Percentiles rank a stretch among this genome's conserved stretches.
Conservation (phyloP, 495 filamentous ascomycete genomes). For the Mytilinidion resinicola region DNA sequence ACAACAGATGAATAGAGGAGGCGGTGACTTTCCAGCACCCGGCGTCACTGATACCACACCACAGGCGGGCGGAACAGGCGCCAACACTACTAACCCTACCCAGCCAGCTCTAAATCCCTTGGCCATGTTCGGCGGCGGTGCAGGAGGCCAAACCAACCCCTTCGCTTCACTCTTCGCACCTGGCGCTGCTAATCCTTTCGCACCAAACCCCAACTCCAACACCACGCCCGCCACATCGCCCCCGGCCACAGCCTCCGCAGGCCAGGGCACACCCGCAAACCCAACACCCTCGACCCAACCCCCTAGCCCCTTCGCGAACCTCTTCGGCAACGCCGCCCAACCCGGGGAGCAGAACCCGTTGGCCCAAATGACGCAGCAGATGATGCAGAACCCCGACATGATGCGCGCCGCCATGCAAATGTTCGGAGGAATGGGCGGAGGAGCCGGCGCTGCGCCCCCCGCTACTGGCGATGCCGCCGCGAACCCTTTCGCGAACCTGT, state of each 20-base stretch:
- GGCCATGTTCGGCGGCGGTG: conserved; percentile 35
- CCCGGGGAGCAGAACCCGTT: conserved; percentile 33
- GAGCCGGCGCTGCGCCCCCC: conserved; percentile 7
- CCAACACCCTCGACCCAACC: conserved; percentile 21
- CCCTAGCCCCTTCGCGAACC: conserved; percentile 49
- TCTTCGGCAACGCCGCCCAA: conserved; percentile 45
- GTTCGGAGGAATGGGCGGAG: conserved; percentile 41
- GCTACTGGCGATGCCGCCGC: neutral
- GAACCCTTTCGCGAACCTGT: conserved; percentile 24
- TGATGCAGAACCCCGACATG: conserved; percentile 39
- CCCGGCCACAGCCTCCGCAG: conserved; percentile 12
- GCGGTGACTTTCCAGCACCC: conserved; percentile 72
- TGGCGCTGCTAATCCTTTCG: conserved; percentile 10
- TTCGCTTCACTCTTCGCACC: conserved; percentile 56
- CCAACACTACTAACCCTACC: conserved; percentile 36
- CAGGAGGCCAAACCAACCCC: conserved; percentile 56
- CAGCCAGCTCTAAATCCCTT: conserved; percentile 41
- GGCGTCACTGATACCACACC: conserved; percentile 71
- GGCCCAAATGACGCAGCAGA: conserved; percentile 37
- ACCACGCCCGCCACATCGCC: conserved; percentile 24
- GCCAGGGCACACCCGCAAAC: conserved; percentile 5
- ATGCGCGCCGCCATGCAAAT: conserved; percentile 43
- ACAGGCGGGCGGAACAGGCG: conserved; percentile 27
- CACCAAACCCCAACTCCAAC: conserved; percentile 1
- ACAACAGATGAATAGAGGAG: conserved; percentile 50